phyloP scores from a whole-genome alignment of 257 asterid species.

The Lycium barbarum region DNA sequence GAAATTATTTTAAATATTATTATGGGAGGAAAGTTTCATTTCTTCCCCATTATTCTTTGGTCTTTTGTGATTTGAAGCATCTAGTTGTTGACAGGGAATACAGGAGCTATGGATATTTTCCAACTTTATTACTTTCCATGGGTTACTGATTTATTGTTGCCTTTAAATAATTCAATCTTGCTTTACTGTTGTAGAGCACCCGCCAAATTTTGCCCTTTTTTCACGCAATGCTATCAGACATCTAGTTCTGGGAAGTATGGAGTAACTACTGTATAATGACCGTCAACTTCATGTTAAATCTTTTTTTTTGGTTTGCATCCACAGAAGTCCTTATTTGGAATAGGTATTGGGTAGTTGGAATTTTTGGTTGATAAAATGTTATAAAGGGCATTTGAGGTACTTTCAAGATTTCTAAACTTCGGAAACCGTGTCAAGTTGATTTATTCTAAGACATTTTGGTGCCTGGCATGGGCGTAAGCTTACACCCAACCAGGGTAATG shows the following conservation, averaged over 20 bases:
- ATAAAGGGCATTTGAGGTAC: constrained; percentile 11
- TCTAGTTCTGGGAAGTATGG: neutral
- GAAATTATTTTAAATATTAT: constrained; percentile 23
- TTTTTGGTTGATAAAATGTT: constrained; percentile 4
- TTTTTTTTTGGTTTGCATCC: neutral
- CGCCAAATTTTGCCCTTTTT: neutral
- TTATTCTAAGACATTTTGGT: constrained; percentile 11
- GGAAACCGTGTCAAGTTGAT: constrained; percentile 7
- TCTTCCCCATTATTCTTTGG: neutral
- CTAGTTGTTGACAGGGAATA: constrained; percentile 16
- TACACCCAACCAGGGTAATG: neutral
- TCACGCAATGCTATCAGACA: neutral
- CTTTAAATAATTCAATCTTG: neutral
- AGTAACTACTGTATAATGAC: neutral
- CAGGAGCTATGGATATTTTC: constrained; percentile 13
- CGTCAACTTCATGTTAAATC: constrained; percentile 15
- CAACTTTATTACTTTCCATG: neutral
- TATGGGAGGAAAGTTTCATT: constrained; percentile 28
- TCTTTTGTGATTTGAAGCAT: constrained; percentile 13
- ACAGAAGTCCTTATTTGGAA: constrained; percentile 5
- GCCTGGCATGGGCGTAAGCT: constrained; percentile 10
- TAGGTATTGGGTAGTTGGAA: constrained; percentile 1
- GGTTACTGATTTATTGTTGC: constrained; percentile 25
- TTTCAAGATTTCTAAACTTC: constrained; percentile 21
- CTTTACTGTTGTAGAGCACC: neutral